phyloP scores from a whole-genome alignment of 2,329 filamentous ascomycete species.

The Huntiella moniliformis region DNA sequence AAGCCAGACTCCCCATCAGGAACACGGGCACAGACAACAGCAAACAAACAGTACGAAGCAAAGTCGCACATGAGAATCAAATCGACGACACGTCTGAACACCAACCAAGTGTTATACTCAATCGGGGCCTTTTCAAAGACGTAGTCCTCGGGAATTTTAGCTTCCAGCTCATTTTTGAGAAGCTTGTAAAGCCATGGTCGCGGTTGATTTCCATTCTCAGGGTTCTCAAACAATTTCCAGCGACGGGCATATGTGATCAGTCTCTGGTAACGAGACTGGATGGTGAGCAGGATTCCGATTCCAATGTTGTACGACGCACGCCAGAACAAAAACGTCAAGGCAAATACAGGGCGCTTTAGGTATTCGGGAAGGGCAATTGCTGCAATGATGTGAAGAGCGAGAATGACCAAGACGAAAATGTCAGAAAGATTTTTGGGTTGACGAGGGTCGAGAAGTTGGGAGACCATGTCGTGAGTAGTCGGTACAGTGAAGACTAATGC shows the following conservation, averaged over 20 bases:
- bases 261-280: conserved; percentile 76
- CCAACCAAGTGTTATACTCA: conserved; percentile 98
- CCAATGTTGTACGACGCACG: conserved; percentile 80
- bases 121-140: conserved; percentile 80
- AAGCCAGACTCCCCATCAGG: conserved; percentile 52
- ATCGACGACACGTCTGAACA: conserved; percentile 89
- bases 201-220: conserved; percentile 54
- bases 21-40: conserved; percentile 63
- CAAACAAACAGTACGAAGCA: conserved; percentile 88
- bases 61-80: conserved; percentile 98
- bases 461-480: conserved; percentile 96
- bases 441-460: conserved; percentile 81
- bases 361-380: conserved; percentile 53
- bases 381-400: conserved; percentile 54
- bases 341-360: conserved; percentile 60
- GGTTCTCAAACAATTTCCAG: conserved; percentile 74
- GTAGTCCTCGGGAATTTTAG: conserved; percentile 88
- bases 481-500: conserved; percentile 77
- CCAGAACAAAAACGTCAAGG: conserved; percentile 78
- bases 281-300: conserved; percentile 73
- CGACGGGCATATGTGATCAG: conserved; percentile 77
- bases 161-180: conserved; percentile 77
- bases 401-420: conserved; percentile 55
- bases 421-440: conserved; percentile 93
- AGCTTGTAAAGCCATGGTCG: conserved; percentile 66